Evolutionary conservation across 2,329 filamentous ascomycete genomes (phyloP).

Genomic region (Xylariaceae sp.): DNA sequence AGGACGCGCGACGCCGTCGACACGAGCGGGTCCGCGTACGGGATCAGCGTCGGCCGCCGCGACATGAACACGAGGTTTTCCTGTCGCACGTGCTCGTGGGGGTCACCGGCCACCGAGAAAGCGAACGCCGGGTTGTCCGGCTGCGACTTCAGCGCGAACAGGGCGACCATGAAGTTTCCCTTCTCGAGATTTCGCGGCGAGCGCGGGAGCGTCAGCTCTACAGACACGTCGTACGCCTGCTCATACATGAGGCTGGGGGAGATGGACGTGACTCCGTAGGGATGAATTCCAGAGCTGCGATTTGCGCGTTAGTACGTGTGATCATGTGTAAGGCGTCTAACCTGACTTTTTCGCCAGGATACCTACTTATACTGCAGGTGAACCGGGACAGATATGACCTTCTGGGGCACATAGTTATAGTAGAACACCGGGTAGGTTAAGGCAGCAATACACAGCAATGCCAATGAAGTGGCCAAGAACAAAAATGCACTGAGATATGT

Average conservation of each 20-base stretch:
- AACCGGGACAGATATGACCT: constrained; percentile 54
- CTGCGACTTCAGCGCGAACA: constrained; percentile 64
- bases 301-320: constrained; percentile 2
- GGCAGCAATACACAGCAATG: constrained; percentile 51
- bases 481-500: constrained; percentile 52
- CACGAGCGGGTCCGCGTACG: constrained; percentile 74
- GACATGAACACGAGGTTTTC: constrained; percentile 61
- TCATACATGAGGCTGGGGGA: constrained; percentile 61
- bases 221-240: constrained; percentile 83
- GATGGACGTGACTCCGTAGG: constrained; percentile 55
- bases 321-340: neutral
- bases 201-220: constrained; percentile 76
- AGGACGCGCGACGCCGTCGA: constrained; percentile 62
- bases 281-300: constrained; percentile 51
- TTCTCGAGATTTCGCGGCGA: constrained; percentile 73
- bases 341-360: neutral
- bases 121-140: constrained; percentile 37
- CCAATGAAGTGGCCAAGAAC: constrained; percentile 45
- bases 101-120: constrained; percentile 21
- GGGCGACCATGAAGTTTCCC: constrained; percentile 94
- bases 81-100: constrained; percentile 41
- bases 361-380: constrained; percentile 63
- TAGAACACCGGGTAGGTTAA: constrained; percentile 58
- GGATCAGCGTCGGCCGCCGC: constrained; percentile 75
- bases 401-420: constrained; percentile 58